phyloP scores from a whole-genome alignment of 2,329 filamentous ascomycete genomes.

The Orbilia ellipsospora region DNA sequence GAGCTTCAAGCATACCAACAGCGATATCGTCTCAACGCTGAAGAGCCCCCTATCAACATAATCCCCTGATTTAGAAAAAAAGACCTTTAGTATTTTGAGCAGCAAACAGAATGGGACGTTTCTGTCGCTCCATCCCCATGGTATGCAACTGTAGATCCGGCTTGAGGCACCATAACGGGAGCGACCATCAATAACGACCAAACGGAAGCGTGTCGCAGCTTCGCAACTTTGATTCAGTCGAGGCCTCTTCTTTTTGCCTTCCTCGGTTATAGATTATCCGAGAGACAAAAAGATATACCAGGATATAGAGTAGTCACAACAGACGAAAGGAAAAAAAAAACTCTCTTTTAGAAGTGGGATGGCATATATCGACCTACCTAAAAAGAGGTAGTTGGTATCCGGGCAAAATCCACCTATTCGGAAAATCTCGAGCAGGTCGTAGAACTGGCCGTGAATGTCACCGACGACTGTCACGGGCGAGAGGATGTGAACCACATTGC shows the following conservation, averaged over 20 bases:
- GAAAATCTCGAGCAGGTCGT: conserved; percentile 98
- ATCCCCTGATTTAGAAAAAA: conserved; percentile 70
- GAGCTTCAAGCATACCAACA: conserved; percentile 95
- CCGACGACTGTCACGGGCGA: conserved; percentile 97
- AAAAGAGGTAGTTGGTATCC: conserved; percentile 97
- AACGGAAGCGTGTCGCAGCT: conserved; percentile 26
- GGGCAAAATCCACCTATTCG: conserved; percentile 97
- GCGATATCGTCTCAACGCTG: conserved; percentile 97
- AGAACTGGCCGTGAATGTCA: conserved; percentile 99
- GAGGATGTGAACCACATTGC: conserved; percentile 97
- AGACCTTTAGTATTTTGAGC: conserved; percentile 61
- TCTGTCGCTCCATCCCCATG: not conserved
- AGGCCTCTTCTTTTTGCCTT: conserved; percentile 14
- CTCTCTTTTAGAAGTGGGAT: not conserved
- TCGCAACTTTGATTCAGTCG: conserved; percentile 23
- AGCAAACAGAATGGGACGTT: not conserved
- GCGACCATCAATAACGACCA: conserved; percentile 10
- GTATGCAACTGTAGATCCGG: conserved; percentile 43
- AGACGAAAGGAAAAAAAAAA: conserved; percentile 31
- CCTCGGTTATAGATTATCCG: conserved; percentile 47
- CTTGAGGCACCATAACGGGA: conserved; percentile 4
- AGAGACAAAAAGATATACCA: conserved; percentile 22
- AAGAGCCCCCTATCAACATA: conserved; percentile 99
- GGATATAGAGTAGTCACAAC: conserved; percentile 13
- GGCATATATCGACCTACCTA: conserved; percentile 70